Evolutionary conservation across 768 basidiomycete species (phyloP).

Genomic region (Ephemerocybe angulata): DNA sequence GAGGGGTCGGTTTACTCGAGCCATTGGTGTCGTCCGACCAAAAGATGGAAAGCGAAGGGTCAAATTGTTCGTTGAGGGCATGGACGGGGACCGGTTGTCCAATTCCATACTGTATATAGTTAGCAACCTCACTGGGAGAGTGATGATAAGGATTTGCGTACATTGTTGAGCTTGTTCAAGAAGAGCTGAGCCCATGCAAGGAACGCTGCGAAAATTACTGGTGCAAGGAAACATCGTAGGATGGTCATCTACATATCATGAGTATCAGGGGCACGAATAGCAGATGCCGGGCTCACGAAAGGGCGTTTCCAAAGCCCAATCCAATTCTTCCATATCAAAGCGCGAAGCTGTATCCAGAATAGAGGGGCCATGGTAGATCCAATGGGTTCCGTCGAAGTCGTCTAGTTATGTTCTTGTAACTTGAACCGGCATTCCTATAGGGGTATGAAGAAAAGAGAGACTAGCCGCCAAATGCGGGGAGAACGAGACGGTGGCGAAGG

Average conservation of each 20-base stretch:
- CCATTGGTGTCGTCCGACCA: conserved; percentile 71
- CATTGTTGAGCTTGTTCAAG: conserved; percentile 56
- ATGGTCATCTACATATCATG: conserved; percentile 37
- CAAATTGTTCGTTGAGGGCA: conserved; percentile 45
- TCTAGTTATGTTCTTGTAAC: not conserved
- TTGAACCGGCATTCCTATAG: not conserved
- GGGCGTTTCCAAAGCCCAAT: conserved; percentile 65
- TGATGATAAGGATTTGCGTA: conserved; percentile 26
- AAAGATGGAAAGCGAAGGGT: conserved; percentile 48
- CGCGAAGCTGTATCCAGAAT: conserved; percentile 60
- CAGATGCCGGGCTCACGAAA: conserved; percentile 56
- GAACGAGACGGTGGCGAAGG: not conserved
- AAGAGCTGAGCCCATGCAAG: conserved; percentile 62
- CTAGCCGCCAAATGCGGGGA: not conserved
- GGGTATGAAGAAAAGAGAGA: conserved; percentile 3
- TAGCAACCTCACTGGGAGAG: not conserved
- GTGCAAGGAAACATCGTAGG: conserved; percentile 58
- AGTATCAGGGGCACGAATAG: not conserved
- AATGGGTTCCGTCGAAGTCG: not conserved
- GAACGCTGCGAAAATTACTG: conserved; percentile 65
- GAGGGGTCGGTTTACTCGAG: conserved; percentile 49
- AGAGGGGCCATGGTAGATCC: conserved; percentile 28
- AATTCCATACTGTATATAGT: conserved; percentile 51
- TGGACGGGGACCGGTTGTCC: conserved; percentile 51
- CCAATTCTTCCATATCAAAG: conserved; percentile 71